phyloP scores from a whole-genome alignment of 2,329 filamentous ascomycete genomes.

The Myriangium duriaei region DNA sequence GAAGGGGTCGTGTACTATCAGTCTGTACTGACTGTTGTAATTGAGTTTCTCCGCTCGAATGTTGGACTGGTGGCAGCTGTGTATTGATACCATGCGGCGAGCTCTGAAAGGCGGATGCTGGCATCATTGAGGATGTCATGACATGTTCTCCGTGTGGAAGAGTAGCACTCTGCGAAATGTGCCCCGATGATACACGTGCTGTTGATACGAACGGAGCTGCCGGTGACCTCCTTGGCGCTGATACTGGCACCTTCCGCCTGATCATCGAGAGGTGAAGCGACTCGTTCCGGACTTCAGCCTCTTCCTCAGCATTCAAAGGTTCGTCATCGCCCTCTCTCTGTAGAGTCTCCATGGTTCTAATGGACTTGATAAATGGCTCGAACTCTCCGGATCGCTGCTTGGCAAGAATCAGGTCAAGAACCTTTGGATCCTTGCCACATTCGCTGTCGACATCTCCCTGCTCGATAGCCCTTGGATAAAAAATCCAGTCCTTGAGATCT shows the following conservation, averaged over 20 bases:
- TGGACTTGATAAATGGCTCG: slow-evolving; percentile 36
- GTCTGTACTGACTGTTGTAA: too few relatives aligned
- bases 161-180: neutral
- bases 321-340: slow-evolving; percentile 22
- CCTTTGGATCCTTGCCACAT: slow-evolving; percentile 44
- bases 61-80: too few relatives aligned
- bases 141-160: too few relatives aligned
- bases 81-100: too few relatives aligned
- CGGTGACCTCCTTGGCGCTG: too few relatives aligned
- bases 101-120: too few relatives aligned
- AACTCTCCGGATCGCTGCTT: slow-evolving; percentile 27
- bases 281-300: too few relatives aligned
- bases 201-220: too few relatives aligned
- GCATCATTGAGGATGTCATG: too few relatives aligned
- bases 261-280: too few relatives aligned
- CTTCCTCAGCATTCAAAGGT: slow-evolving; percentile 21
- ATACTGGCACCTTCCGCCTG: slow-evolving; percentile 24
- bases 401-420: slow-evolving; percentile 51
- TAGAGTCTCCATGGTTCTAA: slow-evolving; percentile 24
- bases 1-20: too few relatives aligned
- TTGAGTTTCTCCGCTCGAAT: too few relatives aligned
- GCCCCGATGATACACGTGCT: neutral
- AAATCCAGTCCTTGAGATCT: slow-evolving; percentile 42
- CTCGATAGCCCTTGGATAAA: slow-evolving; percentile 40
- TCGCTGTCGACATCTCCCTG: slow-evolving; percentile 38